Base-by-base conservation (phyloP, 2,329 filamentous ascomycete genomes). In the Fusarium brevicatenulatum region DNA sequence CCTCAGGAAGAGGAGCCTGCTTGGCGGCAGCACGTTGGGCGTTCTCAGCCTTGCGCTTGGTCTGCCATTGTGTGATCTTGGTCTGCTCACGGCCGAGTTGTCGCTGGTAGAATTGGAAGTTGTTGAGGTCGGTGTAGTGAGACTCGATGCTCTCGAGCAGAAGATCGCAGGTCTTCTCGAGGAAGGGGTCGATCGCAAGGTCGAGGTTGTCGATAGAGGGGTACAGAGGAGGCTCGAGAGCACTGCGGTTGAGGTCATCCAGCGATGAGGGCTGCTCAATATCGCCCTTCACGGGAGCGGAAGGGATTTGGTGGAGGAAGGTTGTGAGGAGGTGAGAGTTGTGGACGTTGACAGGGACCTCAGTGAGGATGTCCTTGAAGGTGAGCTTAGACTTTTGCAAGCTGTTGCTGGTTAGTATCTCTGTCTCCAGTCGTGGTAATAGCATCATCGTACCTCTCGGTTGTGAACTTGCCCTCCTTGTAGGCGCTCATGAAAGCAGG, bases 101-200 rank as follows among this genome's bases (percentile, higher is more conserved):
- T 79, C 96, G 91, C 86, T 98, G 95, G 87, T 98, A 98, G 89
- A 90, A 91, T 84, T 98, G 95, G 87, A 97, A 96, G 89, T 99
- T 99, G 91, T 98, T 98, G 82, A 97, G 92, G 85, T 99, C 96
- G 68, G 95, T 97, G 86, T 98, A 96, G 87, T 99, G 96, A 63
- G 93, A 92, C 87, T 99, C 96, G 82, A 99, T 97, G 87, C 93
- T 95, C 81, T 99, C 96, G 72, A 98, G 91, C 64, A 99, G 90
- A 76, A 98, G 90, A 81, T 99, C 95, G 85, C 95, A 97, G 58
- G 95, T 97, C 90, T 98, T 97, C 89, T 98, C 95, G 53, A 99
- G 91, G 88, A 97, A 97, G 37, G 96, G 96, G 82, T 99, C 96
- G 83, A 98, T 97, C 74, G 93, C 94, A 71, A 99, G 91, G 78